Evolutionary conservation across 371 early-diverging fungal species (phyloP).

Genomic region (Lichtheimia ramosa): DNA sequence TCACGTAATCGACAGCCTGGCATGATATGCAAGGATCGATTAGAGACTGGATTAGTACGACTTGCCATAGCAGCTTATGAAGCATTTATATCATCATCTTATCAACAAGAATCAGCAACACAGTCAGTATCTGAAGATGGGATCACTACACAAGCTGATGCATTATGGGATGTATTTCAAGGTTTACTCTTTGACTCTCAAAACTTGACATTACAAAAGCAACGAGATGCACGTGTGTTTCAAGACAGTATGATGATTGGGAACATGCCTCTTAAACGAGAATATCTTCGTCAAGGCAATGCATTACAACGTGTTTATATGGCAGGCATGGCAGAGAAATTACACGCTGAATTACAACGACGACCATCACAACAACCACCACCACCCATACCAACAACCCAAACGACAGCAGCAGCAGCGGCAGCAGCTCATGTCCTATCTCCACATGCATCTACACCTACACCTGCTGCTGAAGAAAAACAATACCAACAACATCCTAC

Average conservation of each 20-base stretch:
- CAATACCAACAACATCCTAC: conserved; percentile 2
- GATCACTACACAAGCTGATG: conserved; percentile 5
- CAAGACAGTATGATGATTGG: conserved; percentile 46
- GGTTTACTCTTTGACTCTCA: conserved; percentile 41
- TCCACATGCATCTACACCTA: not conserved
- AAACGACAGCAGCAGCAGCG: not conserved
- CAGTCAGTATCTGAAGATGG: not conserved
- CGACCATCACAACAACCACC: not conserved
- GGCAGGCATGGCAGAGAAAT: conserved; percentile 39
- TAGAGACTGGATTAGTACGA: conserved; percentile 38
- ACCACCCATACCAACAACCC: not conserved
- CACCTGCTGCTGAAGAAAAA: not conserved
- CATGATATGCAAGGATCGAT: conserved; percentile 38
- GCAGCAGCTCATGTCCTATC: conserved; percentile 2
- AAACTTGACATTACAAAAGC: conserved; percentile 16
- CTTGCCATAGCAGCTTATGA: conserved; percentile 46
- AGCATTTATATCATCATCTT: conserved; percentile 17
- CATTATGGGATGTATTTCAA: conserved; percentile 46
- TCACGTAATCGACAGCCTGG: conserved; percentile 29
- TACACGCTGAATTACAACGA: conserved; percentile 24
- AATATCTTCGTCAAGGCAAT: conserved; percentile 26
- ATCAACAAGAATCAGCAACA: not conserved
- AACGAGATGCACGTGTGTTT: conserved; percentile 21
- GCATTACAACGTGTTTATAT: conserved; percentile 34
- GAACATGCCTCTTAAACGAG: conserved; percentile 41